Conservation (phyloP, 2,329 filamentous ascomycete species). For the Chaetothyriales sp. region DNA sequence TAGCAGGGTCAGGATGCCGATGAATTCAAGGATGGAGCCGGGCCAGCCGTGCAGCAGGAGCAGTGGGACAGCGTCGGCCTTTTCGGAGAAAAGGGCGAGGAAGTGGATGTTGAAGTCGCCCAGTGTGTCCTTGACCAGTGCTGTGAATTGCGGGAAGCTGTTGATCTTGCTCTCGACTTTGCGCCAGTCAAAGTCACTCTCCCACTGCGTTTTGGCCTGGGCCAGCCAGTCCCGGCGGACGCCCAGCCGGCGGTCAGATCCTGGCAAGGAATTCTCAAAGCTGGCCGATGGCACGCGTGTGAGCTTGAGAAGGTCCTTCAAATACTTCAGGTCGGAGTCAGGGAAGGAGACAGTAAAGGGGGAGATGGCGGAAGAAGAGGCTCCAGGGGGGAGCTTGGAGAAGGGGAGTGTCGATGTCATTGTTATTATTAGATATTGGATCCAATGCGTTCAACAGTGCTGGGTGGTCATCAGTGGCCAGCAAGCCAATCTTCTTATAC, state of each 20-base stretch:
- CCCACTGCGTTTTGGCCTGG: conserved; percentile 5
- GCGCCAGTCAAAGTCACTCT: conserved; percentile 6
- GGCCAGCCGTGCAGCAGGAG: conserved; percentile 30
- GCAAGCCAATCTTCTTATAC: no score
- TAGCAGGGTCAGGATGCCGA: conserved; percentile 36
- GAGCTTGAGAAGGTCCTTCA: conserved; percentile 5
- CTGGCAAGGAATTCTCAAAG: conserved; percentile 5
- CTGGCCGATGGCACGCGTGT: conserved; percentile 1
- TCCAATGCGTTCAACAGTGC: neutral
- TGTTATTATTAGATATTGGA: neutral
- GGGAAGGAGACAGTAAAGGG: neutral
- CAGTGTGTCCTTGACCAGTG: conserved; percentile 25
- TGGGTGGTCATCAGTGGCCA: no score
- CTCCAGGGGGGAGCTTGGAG: neutral
- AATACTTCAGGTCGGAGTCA: neutral
- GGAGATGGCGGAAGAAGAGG: neutral
- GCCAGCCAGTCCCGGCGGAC: conserved; percentile 6
- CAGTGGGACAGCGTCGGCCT: conserved; percentile 35
- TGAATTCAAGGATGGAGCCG: conserved; percentile 39
- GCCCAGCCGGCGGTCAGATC: conserved; percentile 2
- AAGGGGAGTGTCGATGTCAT: neutral
- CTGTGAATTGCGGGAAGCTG: conserved; percentile 36
- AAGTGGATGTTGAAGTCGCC: conserved; percentile 31
- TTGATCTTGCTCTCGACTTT: conserved; percentile 30
- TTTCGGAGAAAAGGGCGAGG: conserved; percentile 38